Percentiles rank a stretch among this genome's conserved stretches.
phyloP scores from a whole-genome alignment of 108 stramenopile genomes.

The Schizochytrium sp. region DNA sequence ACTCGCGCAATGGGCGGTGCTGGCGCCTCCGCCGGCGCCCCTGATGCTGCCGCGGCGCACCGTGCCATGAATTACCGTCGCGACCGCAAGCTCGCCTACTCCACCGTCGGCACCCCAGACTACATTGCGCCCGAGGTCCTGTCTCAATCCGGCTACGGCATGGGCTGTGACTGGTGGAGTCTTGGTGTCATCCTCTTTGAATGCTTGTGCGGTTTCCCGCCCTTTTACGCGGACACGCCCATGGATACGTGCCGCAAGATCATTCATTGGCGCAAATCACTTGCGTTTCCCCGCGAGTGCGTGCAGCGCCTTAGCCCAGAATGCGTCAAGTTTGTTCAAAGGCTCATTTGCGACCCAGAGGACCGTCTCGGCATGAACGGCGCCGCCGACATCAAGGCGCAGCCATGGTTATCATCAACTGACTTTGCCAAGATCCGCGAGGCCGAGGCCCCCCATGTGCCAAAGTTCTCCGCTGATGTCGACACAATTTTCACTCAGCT shows the following conservation, averaged over 20 bases:
- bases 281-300: constrained; percentile 44
- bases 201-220: constrained; percentile 98
- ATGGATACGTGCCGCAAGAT: constrained; percentile 92
- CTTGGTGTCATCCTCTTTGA: constrained; percentile 99
- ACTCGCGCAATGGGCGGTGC: neutral
- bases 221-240: constrained; percentile 97
- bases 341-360: constrained; percentile 39
- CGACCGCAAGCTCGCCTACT: constrained; percentile 80
- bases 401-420: constrained; percentile 40
- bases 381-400: constrained; percentile 43
- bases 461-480: constrained; percentile 29
- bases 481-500: constrained; percentile 29
- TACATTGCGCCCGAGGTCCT: constrained; percentile 98
- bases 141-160: constrained; percentile 84
- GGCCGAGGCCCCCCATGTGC: constrained; percentile 39
- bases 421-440: constrained; percentile 38
- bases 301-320: neutral
- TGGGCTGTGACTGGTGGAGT: constrained; percentile 98
- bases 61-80: neutral
- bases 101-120: constrained; percentile 97
- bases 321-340: constrained; percentile 35
- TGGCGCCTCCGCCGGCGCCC: neutral
- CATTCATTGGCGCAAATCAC: constrained; percentile 45
- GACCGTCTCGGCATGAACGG: constrained; percentile 39
- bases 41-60: constrained; percentile 29